Evolutionary conservation across 2,329 filamentous ascomycete species (phyloP), one percentile per base, ranked within the genome.

Genomic region (Saccharata proteae): DNA sequence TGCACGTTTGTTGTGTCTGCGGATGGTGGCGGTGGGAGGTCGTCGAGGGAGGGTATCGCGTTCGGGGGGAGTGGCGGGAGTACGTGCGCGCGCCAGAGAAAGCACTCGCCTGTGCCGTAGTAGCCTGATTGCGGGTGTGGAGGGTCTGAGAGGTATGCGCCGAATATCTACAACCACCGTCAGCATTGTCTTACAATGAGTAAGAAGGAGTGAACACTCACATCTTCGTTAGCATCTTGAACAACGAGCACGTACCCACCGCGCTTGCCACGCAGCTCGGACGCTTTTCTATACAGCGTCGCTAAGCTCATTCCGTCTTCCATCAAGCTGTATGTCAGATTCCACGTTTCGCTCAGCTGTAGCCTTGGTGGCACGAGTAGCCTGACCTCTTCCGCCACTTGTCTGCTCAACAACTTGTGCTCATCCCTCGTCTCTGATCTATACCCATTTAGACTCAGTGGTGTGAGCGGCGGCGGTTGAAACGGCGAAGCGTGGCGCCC

Each of bases 91-190:
- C 80, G 74, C 83, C 83, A 92, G 40, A 92, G 71, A 55, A 92
- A 98, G 58, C 88, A 96, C 57, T 98, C 90, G 46, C 90, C 90
- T 9, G 84, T 94, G 47, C 90, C 90, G 55, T 82, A 98, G 64
- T 93, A 98, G 40, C 86, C 80, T 3, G 83, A 61, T 1, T 74
- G 65, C 0, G 84, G 82, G 44, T 80, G 81, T 8, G 88, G 86
- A 30, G 80, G 68, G 52, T 98, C 88, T 31, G 84, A 92, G 32
- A 96, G 73, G 55, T 96, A 96, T 32, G 86, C 86, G 49, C 90
- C 90, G 52, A 98, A 98, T 24, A 84, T 70, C 55, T 58, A 37
- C 31, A n/a, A 13, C 3, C 6, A 25, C 10, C 8, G 34, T 42
- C 26, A 44, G 38, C 26, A 8, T 7, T 7, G 31, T 17, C 3